Evolutionary conservation across 2,329 filamentous ascomycete species (phyloP).

Genomic region (Bipolaris cookei): DNA sequence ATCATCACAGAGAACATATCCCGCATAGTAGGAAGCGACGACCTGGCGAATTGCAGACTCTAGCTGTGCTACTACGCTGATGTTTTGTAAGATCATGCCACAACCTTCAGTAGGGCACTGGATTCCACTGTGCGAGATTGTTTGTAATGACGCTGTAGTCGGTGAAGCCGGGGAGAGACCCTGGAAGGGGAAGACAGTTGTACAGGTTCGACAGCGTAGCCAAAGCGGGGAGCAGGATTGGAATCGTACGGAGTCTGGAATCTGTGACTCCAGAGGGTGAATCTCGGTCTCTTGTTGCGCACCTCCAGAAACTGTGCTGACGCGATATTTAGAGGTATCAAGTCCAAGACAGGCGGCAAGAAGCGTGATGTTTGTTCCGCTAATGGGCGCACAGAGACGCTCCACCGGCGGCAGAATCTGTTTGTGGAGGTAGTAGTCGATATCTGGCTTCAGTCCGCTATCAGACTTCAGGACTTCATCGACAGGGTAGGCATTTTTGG

Average conservation of each 20-base stretch:
- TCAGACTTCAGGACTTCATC: slow-evolving; percentile 83
- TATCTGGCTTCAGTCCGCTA: slow-evolving; percentile 78
- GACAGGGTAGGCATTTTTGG: slow-evolving; percentile 87
- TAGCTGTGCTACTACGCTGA: slow-evolving; percentile 83
- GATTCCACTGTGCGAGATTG: slow-evolving; percentile 74
- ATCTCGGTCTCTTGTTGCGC: slow-evolving; percentile 59
- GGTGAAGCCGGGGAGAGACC: slow-evolving; percentile 62
- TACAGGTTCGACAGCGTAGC: slow-evolving; percentile 83
- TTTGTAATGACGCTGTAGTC: slow-evolving; percentile 26
- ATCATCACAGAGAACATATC: slow-evolving; percentile 90
- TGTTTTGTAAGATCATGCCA: slow-evolving; percentile 66
- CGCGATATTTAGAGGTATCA: slow-evolving; percentile 85
- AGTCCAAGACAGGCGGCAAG: slow-evolving; percentile 93
- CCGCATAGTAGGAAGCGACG: slow-evolving; percentile 87
- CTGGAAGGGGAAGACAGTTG: slow-evolving; percentile 73
- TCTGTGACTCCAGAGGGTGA: slow-evolving; percentile 90
- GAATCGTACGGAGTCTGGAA: slow-evolving; percentile 90
- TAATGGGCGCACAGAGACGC: slow-evolving; percentile 94
- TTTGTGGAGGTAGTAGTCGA: slow-evolving; percentile 98
- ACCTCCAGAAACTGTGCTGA: slow-evolving; percentile 65
- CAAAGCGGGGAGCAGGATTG: slow-evolving; percentile 76
- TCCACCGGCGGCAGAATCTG: slow-evolving; percentile 98
- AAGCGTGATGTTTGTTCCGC: slow-evolving; percentile 86
- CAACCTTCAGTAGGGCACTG: slow-evolving; percentile 71
- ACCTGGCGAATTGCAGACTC: slow-evolving; percentile 81